These are phyloP conservation scores for Paraglomus brasilianum DNA, from an alignment of 192 early-diverging fungal genomes.

Conservation along the genomic window DNA sequence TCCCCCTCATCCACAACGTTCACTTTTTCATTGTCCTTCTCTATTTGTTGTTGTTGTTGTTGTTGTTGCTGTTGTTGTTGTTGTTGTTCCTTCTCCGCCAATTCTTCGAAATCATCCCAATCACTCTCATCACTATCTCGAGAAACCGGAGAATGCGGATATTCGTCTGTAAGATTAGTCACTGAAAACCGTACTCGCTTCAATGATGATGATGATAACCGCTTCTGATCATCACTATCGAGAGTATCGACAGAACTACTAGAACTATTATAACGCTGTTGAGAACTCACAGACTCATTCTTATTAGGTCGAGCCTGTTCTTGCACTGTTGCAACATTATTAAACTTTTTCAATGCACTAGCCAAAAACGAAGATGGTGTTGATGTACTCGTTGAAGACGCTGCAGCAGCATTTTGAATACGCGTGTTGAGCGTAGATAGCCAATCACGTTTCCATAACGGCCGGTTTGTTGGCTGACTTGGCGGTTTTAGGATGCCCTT, in stretches of 20 bases:
- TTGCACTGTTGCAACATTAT: not conserved
- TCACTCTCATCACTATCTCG: slow-evolving; percentile 30
- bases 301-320: not conserved
- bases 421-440: slow-evolving; percentile 13
- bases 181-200: slow-evolving; percentile 59
- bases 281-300: too few relatives aligned
- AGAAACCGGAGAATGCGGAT: slow-evolving; percentile 31
- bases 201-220: slow-evolving; percentile 17
- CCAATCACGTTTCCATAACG: slow-evolving; percentile 22
- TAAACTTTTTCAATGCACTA: slow-evolving; percentile 11
- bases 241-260: too few relatives aligned
- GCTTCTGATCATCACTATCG: not conserved
- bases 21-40: slow-evolving; percentile 27
- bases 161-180: slow-evolving; percentile 50
- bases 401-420: slow-evolving; percentile 1
- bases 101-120: slow-evolving; percentile 40
- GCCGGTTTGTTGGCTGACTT: not conserved
- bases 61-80: slow-evolving; percentile 7
- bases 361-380: slow-evolving; percentile 8
- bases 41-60: slow-evolving; percentile 1
- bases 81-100: slow-evolving; percentile 26
- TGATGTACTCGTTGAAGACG: not conserved
- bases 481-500: slow-evolving; percentile 19
- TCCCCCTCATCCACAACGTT: slow-evolving; percentile 36
- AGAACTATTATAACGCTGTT: too few relatives aligned